Evolutionary conservation across 1,284 basidiomycete genomes (phyloP).

Genomic region (Ustilago esculenta): DNA sequence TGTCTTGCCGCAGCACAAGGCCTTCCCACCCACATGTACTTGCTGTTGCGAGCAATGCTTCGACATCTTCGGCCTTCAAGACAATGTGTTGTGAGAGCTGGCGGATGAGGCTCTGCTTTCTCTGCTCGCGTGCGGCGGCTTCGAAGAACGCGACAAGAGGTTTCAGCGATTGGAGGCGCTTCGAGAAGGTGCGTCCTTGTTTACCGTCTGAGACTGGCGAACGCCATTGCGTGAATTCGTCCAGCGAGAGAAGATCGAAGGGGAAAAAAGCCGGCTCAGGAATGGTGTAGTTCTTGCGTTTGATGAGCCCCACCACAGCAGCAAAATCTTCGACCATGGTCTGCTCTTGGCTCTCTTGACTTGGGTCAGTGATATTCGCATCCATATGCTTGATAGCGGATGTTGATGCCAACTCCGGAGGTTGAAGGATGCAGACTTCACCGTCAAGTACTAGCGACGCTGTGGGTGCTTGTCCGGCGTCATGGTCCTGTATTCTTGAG

Average conservation of each 20-base stretch:
- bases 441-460: conserved; percentile 53
- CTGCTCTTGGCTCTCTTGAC: not conserved
- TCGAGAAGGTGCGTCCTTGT: conserved; percentile 19
- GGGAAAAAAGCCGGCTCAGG: conserved; percentile 46
- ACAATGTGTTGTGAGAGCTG: conserved; percentile 39
- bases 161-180: conserved; percentile 26
- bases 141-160: conserved; percentile 24
- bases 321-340: conserved; percentile 51
- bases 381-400: conserved; percentile 23
- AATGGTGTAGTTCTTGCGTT: conserved; percentile 27
- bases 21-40: conserved; percentile 52
- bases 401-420: conserved; percentile 31
- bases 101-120: conserved; percentile 21
- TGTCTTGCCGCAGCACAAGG: conserved; percentile 45
- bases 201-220: not conserved
- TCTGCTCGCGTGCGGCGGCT: conserved; percentile 1
- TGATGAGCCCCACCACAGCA: conserved; percentile 38
- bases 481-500: not conserved
- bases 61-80: conserved; percentile 4
- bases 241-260: conserved; percentile 50
- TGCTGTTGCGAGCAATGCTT: conserved; percentile 21
- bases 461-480: not conserved
- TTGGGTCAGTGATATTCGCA: not conserved
- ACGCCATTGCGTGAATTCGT: conserved; percentile 49
- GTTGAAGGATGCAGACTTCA: conserved; percentile 47